These are phyloP conservation scores for Annulohypoxylon truncatum DNA, from an alignment of 2,329 filamentous ascomycete genomes.

Conservation along the genomic window DNA sequence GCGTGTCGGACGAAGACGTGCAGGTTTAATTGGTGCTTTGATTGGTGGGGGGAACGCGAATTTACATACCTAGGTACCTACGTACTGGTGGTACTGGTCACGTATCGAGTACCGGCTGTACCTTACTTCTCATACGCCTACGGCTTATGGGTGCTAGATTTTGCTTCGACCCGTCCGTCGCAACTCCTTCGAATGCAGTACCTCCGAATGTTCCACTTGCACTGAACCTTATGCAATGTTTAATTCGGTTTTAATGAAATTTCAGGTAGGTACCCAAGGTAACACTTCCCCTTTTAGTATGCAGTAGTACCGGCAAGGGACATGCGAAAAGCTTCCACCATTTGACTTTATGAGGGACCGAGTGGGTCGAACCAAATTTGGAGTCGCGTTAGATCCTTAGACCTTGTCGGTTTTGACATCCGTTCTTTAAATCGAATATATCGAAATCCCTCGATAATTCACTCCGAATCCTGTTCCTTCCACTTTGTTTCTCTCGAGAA, in stretches of 20 bases:
- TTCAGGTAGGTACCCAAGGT: slow-evolving; percentile 29
- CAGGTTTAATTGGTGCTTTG: slow-evolving; percentile 9
- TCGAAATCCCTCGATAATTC: slow-evolving; percentile 19
- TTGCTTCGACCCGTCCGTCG: not conserved
- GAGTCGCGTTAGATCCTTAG: slow-evolving; percentile 3
- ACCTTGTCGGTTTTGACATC: slow-evolving; percentile 2
- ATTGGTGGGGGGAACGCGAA: slow-evolving; percentile 26
- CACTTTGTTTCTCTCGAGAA: slow-evolving; percentile 9
- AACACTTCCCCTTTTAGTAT: slow-evolving; percentile 30
- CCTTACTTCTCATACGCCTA: not conserved
- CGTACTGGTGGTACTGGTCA: not conserved
- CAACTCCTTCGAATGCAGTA: slow-evolving; percentile 6
- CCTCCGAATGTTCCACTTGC: slow-evolving; percentile 2
- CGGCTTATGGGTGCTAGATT: not conserved
- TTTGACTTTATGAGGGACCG: slow-evolving; percentile 26
- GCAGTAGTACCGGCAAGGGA: slow-evolving; percentile 29
- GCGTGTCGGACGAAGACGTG: slow-evolving; percentile 36
- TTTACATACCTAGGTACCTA: not conserved
- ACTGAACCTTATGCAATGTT: slow-evolving; percentile 6
- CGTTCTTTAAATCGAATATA: slow-evolving; percentile 1
- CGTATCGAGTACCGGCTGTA: not conserved
- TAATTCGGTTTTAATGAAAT: slow-evolving; percentile 23
- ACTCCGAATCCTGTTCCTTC: not conserved
- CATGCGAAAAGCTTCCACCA: slow-evolving; percentile 29
- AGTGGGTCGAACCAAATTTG: slow-evolving; percentile 33